Evolutionary conservation across 495 filamentous ascomycete genomes (phyloP).

Genomic region (Hypoxylon cercidicola): DNA sequence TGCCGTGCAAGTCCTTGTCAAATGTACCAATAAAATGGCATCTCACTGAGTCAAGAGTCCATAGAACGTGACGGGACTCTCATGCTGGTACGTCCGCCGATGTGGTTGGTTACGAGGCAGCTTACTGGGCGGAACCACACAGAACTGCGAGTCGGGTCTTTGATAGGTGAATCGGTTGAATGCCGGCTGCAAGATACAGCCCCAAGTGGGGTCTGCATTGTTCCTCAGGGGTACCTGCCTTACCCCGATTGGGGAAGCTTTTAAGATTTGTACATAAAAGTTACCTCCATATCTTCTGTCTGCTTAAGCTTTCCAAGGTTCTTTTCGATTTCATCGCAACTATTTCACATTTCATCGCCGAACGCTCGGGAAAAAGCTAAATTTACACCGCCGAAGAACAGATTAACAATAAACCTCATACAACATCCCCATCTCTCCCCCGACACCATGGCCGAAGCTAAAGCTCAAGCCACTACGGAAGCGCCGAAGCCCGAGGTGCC

Average conservation of each 20-base stretch:
- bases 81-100: conserved; percentile 9
- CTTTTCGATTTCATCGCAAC: conserved; percentile 3
- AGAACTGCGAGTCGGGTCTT: not conserved
- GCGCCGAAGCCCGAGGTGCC: conserved; percentile 20
- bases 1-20: too few relatives aligned
- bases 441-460: conserved; percentile 27
- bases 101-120: conserved; percentile 16
- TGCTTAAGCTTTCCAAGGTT: conserved; percentile 3
- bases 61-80: conserved; percentile 6
- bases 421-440: not conserved
- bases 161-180: conserved; percentile 22
- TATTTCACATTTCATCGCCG: conserved; percentile 5
- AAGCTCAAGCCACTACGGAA: conserved; percentile 16
- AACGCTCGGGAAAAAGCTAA: conserved; percentile 1
- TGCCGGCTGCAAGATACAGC: conserved; percentile 17
- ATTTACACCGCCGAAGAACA: not conserved
- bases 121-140: not conserved
- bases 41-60: not conserved
- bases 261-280: conserved; percentile 1
- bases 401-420: not conserved
- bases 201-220: conserved; percentile 2
- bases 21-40: too few relatives aligned
- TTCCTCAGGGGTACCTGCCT: conserved; percentile 13
- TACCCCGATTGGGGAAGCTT: conserved; percentile 29
- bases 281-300: not conserved